Evolutionary conservation across 495 filamentous ascomycete species (phyloP).

Genomic region (Achaetomiella virescens): DNA sequence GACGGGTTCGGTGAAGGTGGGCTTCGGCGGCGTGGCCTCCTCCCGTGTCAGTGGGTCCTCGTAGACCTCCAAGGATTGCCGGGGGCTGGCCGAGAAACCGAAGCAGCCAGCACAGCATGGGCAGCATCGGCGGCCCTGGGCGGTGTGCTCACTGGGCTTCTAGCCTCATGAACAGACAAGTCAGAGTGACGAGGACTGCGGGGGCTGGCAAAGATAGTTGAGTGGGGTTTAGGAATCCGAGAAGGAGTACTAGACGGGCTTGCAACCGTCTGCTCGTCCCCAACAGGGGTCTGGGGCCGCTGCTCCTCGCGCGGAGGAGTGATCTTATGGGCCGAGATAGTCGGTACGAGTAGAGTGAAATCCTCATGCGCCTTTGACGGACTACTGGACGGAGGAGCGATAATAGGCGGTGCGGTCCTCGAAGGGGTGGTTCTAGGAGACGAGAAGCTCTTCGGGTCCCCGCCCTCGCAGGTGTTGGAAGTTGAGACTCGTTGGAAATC

Average conservation of each 20-base stretch:
- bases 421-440: slow-evolving; percentile 39
- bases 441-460: slow-evolving; percentile 21
- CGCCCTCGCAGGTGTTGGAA: slow-evolving; percentile 32
- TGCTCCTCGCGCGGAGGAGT: slow-evolving; percentile 13
- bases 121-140: slow-evolving; percentile 8
- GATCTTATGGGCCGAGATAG: slow-evolving; percentile 15
- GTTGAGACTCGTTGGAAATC: slow-evolving; percentile 38
- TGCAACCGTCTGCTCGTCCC: not conserved
- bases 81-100: slow-evolving; percentile 27
- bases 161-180: slow-evolving; percentile 6
- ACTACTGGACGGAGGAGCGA: slow-evolving; percentile 19
- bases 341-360: slow-evolving; percentile 45
- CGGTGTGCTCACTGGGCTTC: slow-evolving; percentile 8
- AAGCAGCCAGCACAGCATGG: not conserved
- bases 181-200: not conserved
- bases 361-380: slow-evolving; percentile 43
- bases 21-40: slow-evolving; percentile 34
- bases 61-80: slow-evolving; percentile 46
- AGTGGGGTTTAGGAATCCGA: slow-evolving; percentile 12
- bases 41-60: slow-evolving; percentile 55
- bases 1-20: slow-evolving; percentile 38
- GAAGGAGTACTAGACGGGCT: slow-evolving; percentile 3
- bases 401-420: slow-evolving; percentile 16
- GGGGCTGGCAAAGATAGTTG: slow-evolving; percentile 16
- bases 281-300: not conserved